A percentile compares a stretch with the other conserved stretches of the same genome.
phyloP scores from a whole-genome alignment of 2,329 filamentous ascomycete genomes.

The Lasiodiplodia theobromae region DNA sequence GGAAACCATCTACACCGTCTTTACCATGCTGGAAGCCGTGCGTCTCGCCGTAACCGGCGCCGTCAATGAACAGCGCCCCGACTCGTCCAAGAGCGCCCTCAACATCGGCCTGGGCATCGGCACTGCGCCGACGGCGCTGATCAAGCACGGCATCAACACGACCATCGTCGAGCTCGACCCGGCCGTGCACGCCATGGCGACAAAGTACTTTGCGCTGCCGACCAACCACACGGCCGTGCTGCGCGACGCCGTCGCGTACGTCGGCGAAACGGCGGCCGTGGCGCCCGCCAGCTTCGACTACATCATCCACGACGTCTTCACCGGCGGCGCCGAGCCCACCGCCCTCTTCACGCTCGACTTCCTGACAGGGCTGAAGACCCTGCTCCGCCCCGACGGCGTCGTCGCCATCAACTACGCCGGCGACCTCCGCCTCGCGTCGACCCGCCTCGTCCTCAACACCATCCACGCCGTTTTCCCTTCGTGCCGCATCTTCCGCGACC shows the following conservation, averaged over 20 bases:
- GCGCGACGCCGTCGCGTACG: slow-evolving; percentile 79
- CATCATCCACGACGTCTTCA: slow-evolving; percentile 97
- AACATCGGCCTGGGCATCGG: slow-evolving; percentile 93
- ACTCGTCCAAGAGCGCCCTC: slow-evolving; percentile 76
- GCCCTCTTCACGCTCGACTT: slow-evolving; percentile 89
- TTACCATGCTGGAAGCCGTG: slow-evolving; percentile 92
- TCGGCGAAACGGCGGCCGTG: slow-evolving; percentile 58
- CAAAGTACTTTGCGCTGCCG: slow-evolving; percentile 81
- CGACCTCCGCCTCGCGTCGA: slow-evolving; percentile 78
- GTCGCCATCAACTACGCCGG: slow-evolving; percentile 95
- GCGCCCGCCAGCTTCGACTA: slow-evolving; percentile 73
- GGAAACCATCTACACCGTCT: slow-evolving; percentile 95
- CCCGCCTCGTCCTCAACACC: slow-evolving; percentile 80
- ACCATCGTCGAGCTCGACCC: slow-evolving; percentile 96
- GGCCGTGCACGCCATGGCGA: slow-evolving; percentile 82
- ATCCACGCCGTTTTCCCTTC: slow-evolving; percentile 83
- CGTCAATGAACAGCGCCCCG: slow-evolving; percentile 51
- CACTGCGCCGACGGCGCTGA: slow-evolving; percentile 85
- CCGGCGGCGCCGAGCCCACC: slow-evolving; percentile 90
- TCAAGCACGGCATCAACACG: slow-evolving; percentile 87
- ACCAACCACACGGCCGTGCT: slow-evolving; percentile 80
- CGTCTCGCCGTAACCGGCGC: slow-evolving; percentile 70
- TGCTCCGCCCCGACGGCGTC: slow-evolving; percentile 80
- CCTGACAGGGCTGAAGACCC: slow-evolving; percentile 69
- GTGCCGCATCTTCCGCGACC: slow-evolving; percentile 90